phyloP scores from a whole-genome alignment of 2,329 filamentous ascomycete genomes.

The Fusarium domesticum region DNA sequence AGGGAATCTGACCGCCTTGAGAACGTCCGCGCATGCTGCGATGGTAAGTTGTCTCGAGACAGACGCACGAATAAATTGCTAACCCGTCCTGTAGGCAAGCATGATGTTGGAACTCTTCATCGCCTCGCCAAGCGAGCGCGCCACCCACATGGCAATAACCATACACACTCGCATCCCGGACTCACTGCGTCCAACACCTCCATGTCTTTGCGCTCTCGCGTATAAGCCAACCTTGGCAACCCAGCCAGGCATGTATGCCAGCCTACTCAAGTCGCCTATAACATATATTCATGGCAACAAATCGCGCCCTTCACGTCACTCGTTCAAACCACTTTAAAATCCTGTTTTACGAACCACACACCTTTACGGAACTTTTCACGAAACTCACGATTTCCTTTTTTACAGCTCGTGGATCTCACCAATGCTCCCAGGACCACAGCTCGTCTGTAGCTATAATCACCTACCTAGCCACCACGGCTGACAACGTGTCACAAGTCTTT shows the following conservation, averaged over 20 bases:
- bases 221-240: slow-evolving; percentile 24
- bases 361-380: slow-evolving; percentile 30
- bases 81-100: slow-evolving; percentile 55
- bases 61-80: slow-evolving; percentile 17
- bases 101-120: slow-evolving; percentile 64
- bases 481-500: slow-evolving; percentile 20
- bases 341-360: slow-evolving; percentile 24
- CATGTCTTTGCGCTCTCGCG: slow-evolving; percentile 36
- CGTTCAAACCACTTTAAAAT: slow-evolving; percentile 9
- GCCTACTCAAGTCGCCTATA: slow-evolving; percentile 5
- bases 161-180: slow-evolving; percentile 37
- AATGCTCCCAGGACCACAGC: slow-evolving; percentile 16
- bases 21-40: slow-evolving; percentile 95
- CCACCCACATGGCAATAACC: slow-evolving; percentile 37
- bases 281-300: slow-evolving; percentile 11
- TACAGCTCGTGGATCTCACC: slow-evolving; percentile 8
- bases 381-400: slow-evolving; percentile 31
- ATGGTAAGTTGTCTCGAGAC: slow-evolving; percentile 61
- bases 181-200: slow-evolving; percentile 37
- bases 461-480: slow-evolving; percentile 17
- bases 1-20: slow-evolving; percentile 76
- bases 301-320: slow-evolving; percentile 9
- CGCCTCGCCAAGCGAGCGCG: slow-evolving; percentile 42
- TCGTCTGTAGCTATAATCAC: slow-evolving; percentile 23
- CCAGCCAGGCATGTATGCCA: not conserved